Evolutionary conservation across 805 yeast genomes (phyloP).

Genomic region (Kodamaea neixiangensis): DNA sequence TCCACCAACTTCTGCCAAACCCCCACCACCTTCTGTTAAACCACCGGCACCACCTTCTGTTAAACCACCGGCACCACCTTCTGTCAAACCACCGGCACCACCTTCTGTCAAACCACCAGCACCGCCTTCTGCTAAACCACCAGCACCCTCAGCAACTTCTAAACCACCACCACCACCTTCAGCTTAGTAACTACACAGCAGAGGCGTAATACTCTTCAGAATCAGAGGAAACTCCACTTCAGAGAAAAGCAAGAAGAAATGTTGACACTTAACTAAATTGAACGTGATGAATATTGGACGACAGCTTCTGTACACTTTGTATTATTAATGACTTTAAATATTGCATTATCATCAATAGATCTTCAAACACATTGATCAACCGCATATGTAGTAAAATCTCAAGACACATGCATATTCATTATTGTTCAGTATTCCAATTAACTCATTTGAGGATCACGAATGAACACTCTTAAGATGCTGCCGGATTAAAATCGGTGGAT

Average conservation of each 20-base stretch:
- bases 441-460: too few species aligned
- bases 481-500: too few species aligned
- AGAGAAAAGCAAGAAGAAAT: too few species aligned
- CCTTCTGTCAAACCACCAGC: slow-evolving; percentile 4
- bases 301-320: neutral
- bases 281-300: neutral
- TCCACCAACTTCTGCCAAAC: slow-evolving; percentile 12
- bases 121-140: neutral
- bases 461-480: too few species aligned
- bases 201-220: neutral
- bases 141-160: slow-evolving; percentile 21
- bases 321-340: too few species aligned
- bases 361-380: too few species aligned
- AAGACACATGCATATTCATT: too few species aligned
- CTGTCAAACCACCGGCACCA: slow-evolving; percentile 19
- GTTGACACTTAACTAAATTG: too few species aligned
- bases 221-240: too few species aligned
- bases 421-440: too few species aligned
- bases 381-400: too few species aligned
- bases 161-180: slow-evolving; percentile 8
- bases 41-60: slow-evolving; percentile 22
- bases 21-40: slow-evolving; percentile 13
- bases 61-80: slow-evolving; percentile 5
- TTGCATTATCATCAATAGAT: too few species aligned
- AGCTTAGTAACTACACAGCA: neutral